These are phyloP conservation scores for Suhomyces xylopsoci DNA, from an alignment of 805 yeast species.

Conservation along the genomic window DNA sequence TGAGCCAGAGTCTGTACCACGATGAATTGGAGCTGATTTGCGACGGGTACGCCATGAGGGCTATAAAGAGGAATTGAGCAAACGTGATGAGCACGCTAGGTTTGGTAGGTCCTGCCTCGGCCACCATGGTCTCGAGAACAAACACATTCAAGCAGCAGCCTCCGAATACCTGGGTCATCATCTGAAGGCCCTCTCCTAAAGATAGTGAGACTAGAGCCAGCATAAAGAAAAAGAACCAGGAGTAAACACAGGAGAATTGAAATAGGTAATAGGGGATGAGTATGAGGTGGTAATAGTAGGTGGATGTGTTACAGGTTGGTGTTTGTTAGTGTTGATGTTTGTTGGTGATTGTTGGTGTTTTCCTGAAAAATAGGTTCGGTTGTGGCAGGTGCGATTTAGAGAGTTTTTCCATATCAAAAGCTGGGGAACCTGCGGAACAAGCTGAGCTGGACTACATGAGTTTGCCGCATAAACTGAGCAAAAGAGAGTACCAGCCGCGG, in stretches of 20 bases:
- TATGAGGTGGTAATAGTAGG: background rate
- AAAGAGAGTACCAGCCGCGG: conserved; percentile 12
- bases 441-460: background rate
- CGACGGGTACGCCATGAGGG: conserved; percentile 33
- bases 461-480: conserved; percentile 1
- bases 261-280: no score
- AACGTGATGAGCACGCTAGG: conserved; percentile 55
- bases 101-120: conserved; percentile 15
- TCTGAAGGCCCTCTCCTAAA: background rate
- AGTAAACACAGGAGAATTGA: no score
- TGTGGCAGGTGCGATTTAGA: background rate
- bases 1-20: conserved; percentile 25
- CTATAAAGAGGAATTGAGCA: conserved; percentile 52
- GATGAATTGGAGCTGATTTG: conserved; percentile 25
- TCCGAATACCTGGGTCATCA: conserved; percentile 43
- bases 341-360: background rate
- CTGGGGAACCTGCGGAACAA: background rate
- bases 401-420: background rate
- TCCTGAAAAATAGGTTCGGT: background rate
- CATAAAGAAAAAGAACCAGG: no score
- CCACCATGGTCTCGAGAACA: conserved; percentile 54
- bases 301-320: no score
- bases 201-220: background rate
- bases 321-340: background rate
- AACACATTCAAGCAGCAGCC: conserved; percentile 75